Base-by-base conservation (phyloP, 371 early-diverging fungal genomes). In the Cokeromyces recurvatus region DNA sequence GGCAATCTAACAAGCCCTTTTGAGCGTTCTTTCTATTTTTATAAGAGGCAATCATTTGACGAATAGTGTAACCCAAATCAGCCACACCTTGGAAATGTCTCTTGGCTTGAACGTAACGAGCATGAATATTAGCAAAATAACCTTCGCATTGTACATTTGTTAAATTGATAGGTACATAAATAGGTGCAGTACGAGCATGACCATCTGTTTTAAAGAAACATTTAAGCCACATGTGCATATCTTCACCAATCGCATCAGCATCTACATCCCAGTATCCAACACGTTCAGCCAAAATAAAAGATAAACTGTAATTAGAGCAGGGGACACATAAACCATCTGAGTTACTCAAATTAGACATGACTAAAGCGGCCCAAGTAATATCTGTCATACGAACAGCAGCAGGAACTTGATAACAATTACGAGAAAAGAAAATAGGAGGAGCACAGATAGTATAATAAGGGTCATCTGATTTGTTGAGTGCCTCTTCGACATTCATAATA, bases 181-280 rank as follows among this genome's bases (percentile, higher is more conserved):
- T 85, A 16, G 86, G 75, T 20, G 73, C 79, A 41, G 79, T 77
- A 38, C 78, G 74, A n/a, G 81, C 78, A 16, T 64, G 60, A 20
- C 86, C 87, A 50, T 77, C 71, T 35, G 87, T 86, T 51, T 78
- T 74, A 62, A 85, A 86, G 62, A 84, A 90, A 55, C 85, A 85
- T 64, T 88, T 88, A 17, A 90, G 70, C 74, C 79, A 81, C 90
- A 89, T 90, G 64, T 90, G 90, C 82, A 90, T 78, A 59, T 90
- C 90, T 55, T 90, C 90, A 34, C 88, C 90, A 29, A 88, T 81
- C 16, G 87, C 82, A 66, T 88, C 87, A 7, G 86, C 79, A 50
- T 82, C 82, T 4, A 81, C 77, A 57, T 90, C 90, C 90, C 90
- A 90, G 45, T 79, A 88, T 27, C 79, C 79, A 16, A 90, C 86